These are phyloP conservation scores for Chaetomiaceae sp. DNA, from an alignment of 2,329 filamentous ascomycete genomes.

Conservation along the genomic window DNA sequence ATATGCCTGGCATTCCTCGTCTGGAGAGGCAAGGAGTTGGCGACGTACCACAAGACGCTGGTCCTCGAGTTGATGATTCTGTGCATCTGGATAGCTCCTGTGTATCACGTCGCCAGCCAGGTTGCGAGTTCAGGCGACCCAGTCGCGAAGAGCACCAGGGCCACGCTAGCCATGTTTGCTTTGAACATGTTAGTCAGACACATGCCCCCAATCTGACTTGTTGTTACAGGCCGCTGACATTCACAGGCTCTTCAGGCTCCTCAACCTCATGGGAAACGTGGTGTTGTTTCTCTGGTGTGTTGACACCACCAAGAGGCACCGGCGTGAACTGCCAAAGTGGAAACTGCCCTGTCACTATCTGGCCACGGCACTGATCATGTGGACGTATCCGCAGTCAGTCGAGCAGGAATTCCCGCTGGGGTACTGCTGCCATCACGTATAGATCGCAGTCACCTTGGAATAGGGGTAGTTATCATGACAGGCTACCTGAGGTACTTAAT, in stretches of 20 bases:
- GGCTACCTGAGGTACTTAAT: too few species aligned
- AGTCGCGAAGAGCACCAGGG: conserved; percentile 25
- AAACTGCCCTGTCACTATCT: conserved; percentile 10
- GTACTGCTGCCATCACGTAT: too few species aligned
- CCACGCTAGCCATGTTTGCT: conserved; percentile 33
- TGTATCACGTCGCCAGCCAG: conserved; percentile 26
- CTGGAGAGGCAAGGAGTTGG: conserved; percentile 32
- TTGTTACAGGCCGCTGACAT: not conserved
- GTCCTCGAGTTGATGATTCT: conserved; percentile 36
- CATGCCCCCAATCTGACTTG: not conserved
- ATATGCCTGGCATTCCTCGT: conserved; percentile 34
- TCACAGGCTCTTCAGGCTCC: conserved; percentile 21
- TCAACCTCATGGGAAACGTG: conserved; percentile 21
- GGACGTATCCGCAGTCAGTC: conserved; percentile 21
- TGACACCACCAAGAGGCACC: conserved; percentile 14
- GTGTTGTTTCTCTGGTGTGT: conserved; percentile 10
- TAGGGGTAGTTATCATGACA: too few species aligned
- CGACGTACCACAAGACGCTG: conserved; percentile 39
- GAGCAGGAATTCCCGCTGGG: conserved; percentile 8
- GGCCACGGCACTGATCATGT: conserved; percentile 12
- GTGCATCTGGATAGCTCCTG: conserved; percentile 31
- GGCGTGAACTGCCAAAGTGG: conserved; percentile 4
- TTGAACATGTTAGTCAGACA: conserved; percentile 36
- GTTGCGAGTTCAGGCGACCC: conserved; percentile 5
- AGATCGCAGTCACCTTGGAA: too few species aligned